Base-by-base conservation (phyloP, 352 stramenopile genomes). In the Detonula confervacea region DNA sequence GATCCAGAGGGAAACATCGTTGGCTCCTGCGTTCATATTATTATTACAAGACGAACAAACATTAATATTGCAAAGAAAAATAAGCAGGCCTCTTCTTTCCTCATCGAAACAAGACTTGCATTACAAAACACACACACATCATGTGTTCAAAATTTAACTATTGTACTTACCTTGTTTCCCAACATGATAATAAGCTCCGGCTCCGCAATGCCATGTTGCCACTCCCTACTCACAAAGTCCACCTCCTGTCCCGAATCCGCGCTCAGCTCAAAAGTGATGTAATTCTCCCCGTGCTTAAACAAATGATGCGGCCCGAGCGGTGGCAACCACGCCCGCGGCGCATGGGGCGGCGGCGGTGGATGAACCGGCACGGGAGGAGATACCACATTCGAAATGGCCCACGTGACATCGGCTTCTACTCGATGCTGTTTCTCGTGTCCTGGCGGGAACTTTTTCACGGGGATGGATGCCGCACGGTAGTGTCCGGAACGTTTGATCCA, bases 191-290 rank as follows among this genome's bases (percentile, higher is more conserved):
- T 22, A 12, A 61, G 52, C 27, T 61, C 52, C 25, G 52, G 52
- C 24, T 61, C 24, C 24, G 29, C 8, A 42, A 14, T 16, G 9
- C 52, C 52, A 8, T n/a, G 12, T 3, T 61, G 5, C 52, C 52
- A 61, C 52, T 61, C 52, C 29, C 25, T 61, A 29, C 52, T 61
- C 44, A 16, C 52, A 61, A 61, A 61, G 14, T 61, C 24, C 24
- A 42, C 27, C 2, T 5, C 24, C 2, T 16, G 22, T 25, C 52
- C 52, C 14, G 52, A 61, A 4, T 61, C 52, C 14, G 52, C 44
- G 25, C 4, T 44, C 39, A 61, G 11, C 16, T 61, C 2, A 18
- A 61, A 61, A 12, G n/a, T n/a, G n/a, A n/a, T n/a, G n/a, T n/a
- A n/a, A n/a, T n/a, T n/a, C n/a, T n/a, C n/a, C n/a, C n/a, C n/a